phyloP scores from a whole-genome alignment of 2,329 filamentous ascomycete species.

The Sporothrix sp. region DNA sequence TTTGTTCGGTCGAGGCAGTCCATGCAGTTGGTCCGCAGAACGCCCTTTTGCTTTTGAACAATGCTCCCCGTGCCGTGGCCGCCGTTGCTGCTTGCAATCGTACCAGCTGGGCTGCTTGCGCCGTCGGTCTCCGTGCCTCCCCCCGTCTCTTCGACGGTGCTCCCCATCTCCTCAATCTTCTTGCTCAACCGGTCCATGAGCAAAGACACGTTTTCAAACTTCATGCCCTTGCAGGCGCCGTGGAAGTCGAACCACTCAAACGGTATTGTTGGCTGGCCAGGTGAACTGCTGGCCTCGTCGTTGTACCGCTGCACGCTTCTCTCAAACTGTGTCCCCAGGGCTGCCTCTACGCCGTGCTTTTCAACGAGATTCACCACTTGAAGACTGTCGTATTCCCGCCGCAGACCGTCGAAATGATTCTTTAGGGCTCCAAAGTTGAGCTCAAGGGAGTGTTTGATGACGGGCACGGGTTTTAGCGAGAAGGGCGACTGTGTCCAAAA shows the following conservation, averaged over 20 bases:
- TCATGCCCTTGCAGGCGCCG: conserved; percentile 85
- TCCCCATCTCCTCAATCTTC: conserved; percentile 61
- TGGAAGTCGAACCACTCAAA: conserved; percentile 99
- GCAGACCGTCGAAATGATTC: conserved; percentile 65
- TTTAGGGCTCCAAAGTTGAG: conserved; percentile 71
- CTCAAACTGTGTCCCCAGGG: conserved; percentile 71
- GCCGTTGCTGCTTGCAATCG: neutral
- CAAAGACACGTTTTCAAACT: conserved; percentile 85
- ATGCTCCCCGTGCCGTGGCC: conserved; percentile 23
- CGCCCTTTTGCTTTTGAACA: conserved; percentile 52
- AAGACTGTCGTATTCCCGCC: conserved; percentile 60
- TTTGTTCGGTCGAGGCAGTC: conserved; percentile 95
- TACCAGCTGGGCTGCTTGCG: neutral
- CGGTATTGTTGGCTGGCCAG: conserved; percentile 35
- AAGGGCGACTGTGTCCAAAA: conserved; percentile 96
- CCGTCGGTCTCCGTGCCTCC: neutral
- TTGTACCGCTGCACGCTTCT: conserved; percentile 58
- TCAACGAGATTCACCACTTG: conserved; percentile 82
- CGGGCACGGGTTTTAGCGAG: conserved; percentile 77
- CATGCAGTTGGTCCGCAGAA: conserved; percentile 96
- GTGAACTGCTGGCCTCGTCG: conserved; percentile 34
- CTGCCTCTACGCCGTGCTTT: conserved; percentile 71
- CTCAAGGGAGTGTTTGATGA: conserved; percentile 69
- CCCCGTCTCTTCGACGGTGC: conserved; percentile 46
- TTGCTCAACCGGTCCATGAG: conserved; percentile 61